Conservation (phyloP, 352 stramenopile genomes). For the Pythium folliculosum region DNA sequence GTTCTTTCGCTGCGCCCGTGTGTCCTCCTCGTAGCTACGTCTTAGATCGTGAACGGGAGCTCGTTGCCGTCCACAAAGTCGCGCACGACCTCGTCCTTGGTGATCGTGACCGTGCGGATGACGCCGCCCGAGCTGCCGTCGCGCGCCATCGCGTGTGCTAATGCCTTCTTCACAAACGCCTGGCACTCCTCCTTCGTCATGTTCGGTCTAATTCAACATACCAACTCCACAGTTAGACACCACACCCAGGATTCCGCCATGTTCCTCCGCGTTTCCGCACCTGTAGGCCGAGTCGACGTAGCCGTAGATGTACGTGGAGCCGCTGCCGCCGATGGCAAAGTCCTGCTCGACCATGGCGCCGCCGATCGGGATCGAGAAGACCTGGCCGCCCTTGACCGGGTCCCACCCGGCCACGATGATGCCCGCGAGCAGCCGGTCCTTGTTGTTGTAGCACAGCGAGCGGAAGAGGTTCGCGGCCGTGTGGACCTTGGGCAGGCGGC, state of each 20-base stretch:
- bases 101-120: slow-evolving; percentile 96
- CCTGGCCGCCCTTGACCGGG: slow-evolving; percentile 93
- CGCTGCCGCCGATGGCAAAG: slow-evolving; percentile 96
- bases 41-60: slow-evolving; percentile 88
- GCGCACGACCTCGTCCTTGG: slow-evolving; percentile 87
- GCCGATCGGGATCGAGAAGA: slow-evolving; percentile 96
- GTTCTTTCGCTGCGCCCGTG: neutral
- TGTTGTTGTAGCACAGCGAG: slow-evolving; percentile 98
- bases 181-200: slow-evolving; percentile 98
- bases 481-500: slow-evolving; percentile 93
- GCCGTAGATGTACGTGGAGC: slow-evolving; percentile 98
- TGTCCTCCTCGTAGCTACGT: too few relatives aligned
- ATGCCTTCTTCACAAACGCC: slow-evolving; percentile 93
- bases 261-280: slow-evolving; percentile 27
- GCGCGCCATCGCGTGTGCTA: slow-evolving; percentile 97
- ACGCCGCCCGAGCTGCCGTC: slow-evolving; percentile 98
- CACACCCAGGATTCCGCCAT: too few relatives aligned
- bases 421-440: slow-evolving; percentile 93
- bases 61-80: slow-evolving; percentile 92
- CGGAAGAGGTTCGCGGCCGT: slow-evolving; percentile 97
- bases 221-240: too few relatives aligned
- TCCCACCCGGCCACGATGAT: slow-evolving; percentile 99
- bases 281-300: slow-evolving; percentile 95
- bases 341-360: slow-evolving; percentile 96
- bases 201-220: slow-evolving; percentile 47